These are phyloP conservation scores for Pelargonium exstipulatum DNA, from an alignment of 441 rosid genomes.

Conservation along the genomic window DNA sequence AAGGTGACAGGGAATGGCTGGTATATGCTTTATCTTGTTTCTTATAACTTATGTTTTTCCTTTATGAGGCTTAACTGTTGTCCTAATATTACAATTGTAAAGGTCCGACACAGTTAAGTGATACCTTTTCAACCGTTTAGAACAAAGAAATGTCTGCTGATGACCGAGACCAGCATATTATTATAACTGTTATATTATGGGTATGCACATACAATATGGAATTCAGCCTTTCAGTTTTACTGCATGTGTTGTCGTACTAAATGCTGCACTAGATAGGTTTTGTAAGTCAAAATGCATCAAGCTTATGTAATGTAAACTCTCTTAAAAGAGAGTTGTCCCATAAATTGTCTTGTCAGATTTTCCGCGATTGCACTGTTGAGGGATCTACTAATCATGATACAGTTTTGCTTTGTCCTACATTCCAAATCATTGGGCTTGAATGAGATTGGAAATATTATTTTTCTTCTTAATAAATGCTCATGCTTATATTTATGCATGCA, in stretches of 20 bases:
- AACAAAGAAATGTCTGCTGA: neutral
- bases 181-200: neutral
- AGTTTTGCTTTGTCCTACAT: neutral
- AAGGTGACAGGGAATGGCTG: constrained; percentile 99
- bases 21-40: constrained; percentile 35
- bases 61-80: neutral
- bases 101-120: neutral
- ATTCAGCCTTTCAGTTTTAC: neutral
- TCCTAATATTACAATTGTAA: neutral
- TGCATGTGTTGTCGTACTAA: neutral
- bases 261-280: neutral
- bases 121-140: neutral
- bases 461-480: neutral
- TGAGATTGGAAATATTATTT: neutral
- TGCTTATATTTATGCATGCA: neutral
- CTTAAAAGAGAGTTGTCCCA: neutral
- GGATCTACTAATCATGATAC: neutral
- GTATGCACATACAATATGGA: neutral
- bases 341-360: neutral
- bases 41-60: constrained; percentile 8
- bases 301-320: neutral
- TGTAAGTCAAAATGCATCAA: neutral
- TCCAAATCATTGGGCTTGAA: neutral
- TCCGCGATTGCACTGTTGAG: neutral
- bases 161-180: neutral